phyloP scores from a whole-genome alignment of 345 rosid genomes.

The Erodium maritimum region DNA sequence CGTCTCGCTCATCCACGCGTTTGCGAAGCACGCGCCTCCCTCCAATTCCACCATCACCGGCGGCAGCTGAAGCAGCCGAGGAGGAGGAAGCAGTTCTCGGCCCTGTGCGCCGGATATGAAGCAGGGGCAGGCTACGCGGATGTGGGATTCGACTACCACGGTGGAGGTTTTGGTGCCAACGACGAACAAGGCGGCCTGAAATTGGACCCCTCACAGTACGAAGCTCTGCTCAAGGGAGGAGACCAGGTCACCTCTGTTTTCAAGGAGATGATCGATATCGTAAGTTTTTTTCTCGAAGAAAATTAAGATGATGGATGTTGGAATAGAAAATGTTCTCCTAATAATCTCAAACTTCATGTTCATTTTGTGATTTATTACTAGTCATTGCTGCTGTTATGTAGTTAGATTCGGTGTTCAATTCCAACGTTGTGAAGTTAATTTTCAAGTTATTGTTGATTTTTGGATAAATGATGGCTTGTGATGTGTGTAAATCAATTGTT shows the following conservation, averaged over 20 bases:
- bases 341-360: no score
- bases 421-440: no score
- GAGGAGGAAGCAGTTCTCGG: conserved; percentile 16
- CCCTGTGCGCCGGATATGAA: conserved; percentile 35
- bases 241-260: conserved; percentile 90
- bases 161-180: conserved; percentile 13
- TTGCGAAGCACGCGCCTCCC: neutral
- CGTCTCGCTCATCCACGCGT: neutral
- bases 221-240: conserved; percentile 81
- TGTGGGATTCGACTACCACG: conserved; percentile 26
- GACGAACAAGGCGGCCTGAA: conserved; percentile 20
- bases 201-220: conserved; percentile 40
- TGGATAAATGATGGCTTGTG: no score
- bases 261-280: conserved; percentile 77
- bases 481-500: no score
- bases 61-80: conserved; percentile 15
- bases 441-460: no score
- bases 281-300: conserved; percentile 13
- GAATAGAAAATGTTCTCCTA: no score
- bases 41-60: conserved; percentile 3
- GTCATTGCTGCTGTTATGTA: no score
- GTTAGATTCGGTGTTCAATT: no score
- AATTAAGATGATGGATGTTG: no score
- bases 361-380: no score
- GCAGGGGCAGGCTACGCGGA: conserved; percentile 64